These are phyloP conservation scores for Lactarius psammicola DNA, from an alignment of 768 basidiomycete species.

Conservation along the genomic window DNA sequence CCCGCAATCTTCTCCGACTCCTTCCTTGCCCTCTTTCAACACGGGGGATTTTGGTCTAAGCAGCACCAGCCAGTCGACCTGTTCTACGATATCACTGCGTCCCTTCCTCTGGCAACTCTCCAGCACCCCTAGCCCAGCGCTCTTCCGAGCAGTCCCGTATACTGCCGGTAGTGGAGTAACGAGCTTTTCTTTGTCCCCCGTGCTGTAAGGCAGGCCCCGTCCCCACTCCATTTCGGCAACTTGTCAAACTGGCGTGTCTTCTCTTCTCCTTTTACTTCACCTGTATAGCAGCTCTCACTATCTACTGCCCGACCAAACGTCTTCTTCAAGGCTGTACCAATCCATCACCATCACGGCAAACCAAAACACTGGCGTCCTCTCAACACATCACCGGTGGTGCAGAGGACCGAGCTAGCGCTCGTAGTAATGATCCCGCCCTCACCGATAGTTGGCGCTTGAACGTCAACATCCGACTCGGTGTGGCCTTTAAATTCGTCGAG, in stretches of 20 bases:
- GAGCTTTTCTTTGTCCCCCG: not conserved
- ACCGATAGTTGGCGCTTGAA: slow-evolving; percentile 16
- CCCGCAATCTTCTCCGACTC: not conserved
- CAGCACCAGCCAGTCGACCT: not conserved
- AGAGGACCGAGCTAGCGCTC: slow-evolving; percentile 15
- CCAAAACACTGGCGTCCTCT: slow-evolving; percentile 16
- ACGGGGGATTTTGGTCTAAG: not conserved
- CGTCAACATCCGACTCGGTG: slow-evolving; percentile 23
- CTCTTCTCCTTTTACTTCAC: slow-evolving; percentile 24
- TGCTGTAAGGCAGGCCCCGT: not conserved
- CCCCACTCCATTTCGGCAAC: not conserved
- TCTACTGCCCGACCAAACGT: slow-evolving; percentile 19
- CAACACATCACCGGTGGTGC: slow-evolving; percentile 3
- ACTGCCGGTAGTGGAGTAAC: not conserved
- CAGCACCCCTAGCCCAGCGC: not conserved
- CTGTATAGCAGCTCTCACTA: slow-evolving; percentile 20
- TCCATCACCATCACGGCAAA: slow-evolving; percentile 8
- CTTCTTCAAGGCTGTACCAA: slow-evolving; percentile 5
- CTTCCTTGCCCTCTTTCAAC: not conserved
- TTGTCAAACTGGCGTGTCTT: slow-evolving; percentile 27
- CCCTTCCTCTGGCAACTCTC: not conserved
- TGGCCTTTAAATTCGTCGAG: slow-evolving; percentile 14
- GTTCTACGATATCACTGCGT: not conserved
- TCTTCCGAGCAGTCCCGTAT: not conserved
- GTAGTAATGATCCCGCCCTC: not conserved